phyloP scores from a whole-genome alignment of 192 early-diverging fungal species.

The Mortierella hygrophila region DNA sequence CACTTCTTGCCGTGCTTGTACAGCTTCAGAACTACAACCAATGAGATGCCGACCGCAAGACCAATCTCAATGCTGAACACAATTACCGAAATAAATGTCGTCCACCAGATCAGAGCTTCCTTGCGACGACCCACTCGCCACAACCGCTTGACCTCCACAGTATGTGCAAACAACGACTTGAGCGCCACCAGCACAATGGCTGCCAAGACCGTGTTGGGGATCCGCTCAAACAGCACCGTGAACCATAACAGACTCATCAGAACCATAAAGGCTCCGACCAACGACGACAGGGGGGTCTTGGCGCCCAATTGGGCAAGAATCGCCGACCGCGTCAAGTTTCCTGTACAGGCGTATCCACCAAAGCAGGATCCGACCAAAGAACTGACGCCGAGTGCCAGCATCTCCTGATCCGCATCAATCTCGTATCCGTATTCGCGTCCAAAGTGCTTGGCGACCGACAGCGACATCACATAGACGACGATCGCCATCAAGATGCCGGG shows the following conservation, averaged over 20 bases:
- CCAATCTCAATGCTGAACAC: conserved; percentile 54
- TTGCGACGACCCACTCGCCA: conserved; percentile 41
- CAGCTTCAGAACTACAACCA: conserved; percentile 31
- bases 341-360: conserved; percentile 44
- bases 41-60: conserved; percentile 30
- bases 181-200: conserved; percentile 50
- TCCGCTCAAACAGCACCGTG: conserved; percentile 46
- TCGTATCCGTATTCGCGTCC: conserved; percentile 48
- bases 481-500: conserved; percentile 49
- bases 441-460: conserved; percentile 55
- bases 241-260: conserved; percentile 46
- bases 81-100: conserved; percentile 39
- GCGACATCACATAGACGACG: conserved; percentile 54
- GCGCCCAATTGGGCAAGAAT: conserved; percentile 44
- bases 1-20: conserved; percentile 37
- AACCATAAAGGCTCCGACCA: conserved; percentile 42
- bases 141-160: conserved; percentile 37
- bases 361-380: conserved; percentile 54
- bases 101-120: conserved; percentile 53
- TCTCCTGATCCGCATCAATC: conserved; percentile 55
- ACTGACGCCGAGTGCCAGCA: conserved; percentile 49
- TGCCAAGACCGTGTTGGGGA: conserved; percentile 48
- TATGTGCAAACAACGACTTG: conserved; percentile 32
- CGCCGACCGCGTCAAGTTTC: conserved; percentile 44
- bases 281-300: conserved; percentile 39